phyloP scores from a whole-genome alignment of 495 filamentous ascomycete genomes.

The Hyaloscypha finlandica region DNA sequence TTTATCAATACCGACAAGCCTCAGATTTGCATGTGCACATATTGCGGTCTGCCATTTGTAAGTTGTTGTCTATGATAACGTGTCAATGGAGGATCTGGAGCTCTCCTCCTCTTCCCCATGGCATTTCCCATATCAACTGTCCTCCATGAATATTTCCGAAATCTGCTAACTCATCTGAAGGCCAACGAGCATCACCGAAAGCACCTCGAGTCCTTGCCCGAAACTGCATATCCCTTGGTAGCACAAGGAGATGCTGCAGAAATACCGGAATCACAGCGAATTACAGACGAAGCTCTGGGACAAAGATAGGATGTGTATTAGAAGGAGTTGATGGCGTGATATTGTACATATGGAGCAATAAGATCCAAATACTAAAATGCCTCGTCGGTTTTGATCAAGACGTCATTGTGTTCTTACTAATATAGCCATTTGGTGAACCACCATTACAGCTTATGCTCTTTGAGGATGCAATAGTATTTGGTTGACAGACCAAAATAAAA shows the following conservation, averaged over 20 bases:
- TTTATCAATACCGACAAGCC: conserved; percentile 99
- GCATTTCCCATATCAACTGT: neutral
- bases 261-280: conserved; percentile 55
- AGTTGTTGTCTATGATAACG: conserved; percentile 38
- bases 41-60: conserved; percentile 96
- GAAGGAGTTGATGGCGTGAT: conserved; percentile 10
- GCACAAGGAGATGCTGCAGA: conserved; percentile 50
- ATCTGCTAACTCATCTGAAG: conserved; percentile 44
- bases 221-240: conserved; percentile 74
- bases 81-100: neutral
- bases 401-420: neutral
- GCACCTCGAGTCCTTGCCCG: conserved; percentile 76
- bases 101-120: neutral
- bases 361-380: conserved; percentile 2
- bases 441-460: neutral
- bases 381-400: neutral
- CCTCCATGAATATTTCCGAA: neutral
- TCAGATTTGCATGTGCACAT: conserved; percentile 84
- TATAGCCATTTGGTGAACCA: neutral
- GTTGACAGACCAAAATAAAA: too few relatives aligned
- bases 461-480: too few relatives aligned
- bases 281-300: conserved; percentile 52
- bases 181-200: conserved; percentile 84
- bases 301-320: conserved; percentile 44
- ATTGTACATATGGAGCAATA: conserved; percentile 29